phyloP scores from a whole-genome alignment of 2,329 filamentous ascomycete species.

The Pseudodiploospora longispora region DNA sequence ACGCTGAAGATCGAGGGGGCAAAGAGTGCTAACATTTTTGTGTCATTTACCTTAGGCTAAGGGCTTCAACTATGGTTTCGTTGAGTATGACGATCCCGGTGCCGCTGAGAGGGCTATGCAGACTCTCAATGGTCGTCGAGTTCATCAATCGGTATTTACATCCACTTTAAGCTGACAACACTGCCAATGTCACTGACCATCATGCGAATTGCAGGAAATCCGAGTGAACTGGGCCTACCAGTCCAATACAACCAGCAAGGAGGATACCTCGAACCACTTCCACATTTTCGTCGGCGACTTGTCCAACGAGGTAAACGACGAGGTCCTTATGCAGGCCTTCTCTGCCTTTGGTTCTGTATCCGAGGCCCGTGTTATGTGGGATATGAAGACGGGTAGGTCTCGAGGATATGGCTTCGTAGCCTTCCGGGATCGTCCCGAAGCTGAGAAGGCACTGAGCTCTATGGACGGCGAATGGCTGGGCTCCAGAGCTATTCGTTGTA shows the following conservation, averaged over 20 bases:
- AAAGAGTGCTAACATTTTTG: not conserved
- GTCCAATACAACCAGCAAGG: conserved; percentile 87
- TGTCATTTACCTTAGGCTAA: conserved; percentile 54
- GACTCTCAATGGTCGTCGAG: conserved; percentile 87
- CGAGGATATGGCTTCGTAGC: conserved; percentile 97
- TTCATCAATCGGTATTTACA: conserved; percentile 75
- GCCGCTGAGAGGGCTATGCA: conserved; percentile 96
- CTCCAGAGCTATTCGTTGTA: conserved; percentile 95
- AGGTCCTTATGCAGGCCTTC: conserved; percentile 87
- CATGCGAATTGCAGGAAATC: conserved; percentile 62
- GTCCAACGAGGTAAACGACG: conserved; percentile 98
- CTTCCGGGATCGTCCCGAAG: conserved; percentile 87
- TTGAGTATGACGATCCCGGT: conserved; percentile 96
- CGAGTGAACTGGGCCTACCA: conserved; percentile 99
- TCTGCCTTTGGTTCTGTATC: conserved; percentile 93
- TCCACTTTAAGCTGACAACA: not conserved
- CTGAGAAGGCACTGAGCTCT: conserved; percentile 89
- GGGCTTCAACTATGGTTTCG: conserved; percentile 97
- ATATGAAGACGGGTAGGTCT: conserved; percentile 98
- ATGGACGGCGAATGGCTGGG: conserved; percentile 99
- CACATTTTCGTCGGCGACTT: conserved; percentile 98
- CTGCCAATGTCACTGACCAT: not conserved
- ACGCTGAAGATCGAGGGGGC: no score
- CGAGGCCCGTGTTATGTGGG: conserved; percentile 99
- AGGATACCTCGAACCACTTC: conserved; percentile 97